phyloP scores from a whole-genome alignment of 1,139 yeast species.

The Geotrichum reessii region DNA sequence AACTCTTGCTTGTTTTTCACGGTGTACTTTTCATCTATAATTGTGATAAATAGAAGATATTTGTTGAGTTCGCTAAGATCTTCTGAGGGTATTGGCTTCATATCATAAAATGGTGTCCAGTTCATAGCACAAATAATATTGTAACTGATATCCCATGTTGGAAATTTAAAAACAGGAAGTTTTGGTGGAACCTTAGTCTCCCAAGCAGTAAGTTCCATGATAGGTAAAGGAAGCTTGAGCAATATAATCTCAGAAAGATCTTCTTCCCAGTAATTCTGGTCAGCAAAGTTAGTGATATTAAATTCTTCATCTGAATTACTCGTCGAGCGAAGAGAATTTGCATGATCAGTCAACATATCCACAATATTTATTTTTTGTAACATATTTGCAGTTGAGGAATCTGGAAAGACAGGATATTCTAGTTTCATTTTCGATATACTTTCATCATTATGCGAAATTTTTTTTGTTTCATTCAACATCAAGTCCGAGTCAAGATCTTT shows the following conservation, averaged over 20 bases:
- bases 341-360: too few species aligned
- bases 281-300: background rate
- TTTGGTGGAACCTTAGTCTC: background rate
- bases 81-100: background rate
- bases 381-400: too few species aligned
- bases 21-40: background rate
- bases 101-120: conserved; percentile 17
- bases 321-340: too few species aligned
- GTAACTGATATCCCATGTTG: conserved; percentile 16
- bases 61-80: background rate
- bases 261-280: conserved; percentile 5
- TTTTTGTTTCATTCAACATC: too few species aligned
- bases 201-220: background rate
- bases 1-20: background rate
- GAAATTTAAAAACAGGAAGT: conserved; percentile 8
- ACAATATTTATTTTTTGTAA: too few species aligned
- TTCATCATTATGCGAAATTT: too few species aligned
- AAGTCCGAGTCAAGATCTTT: too few species aligned
- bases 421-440: too few species aligned
- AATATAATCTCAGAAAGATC: background rate
- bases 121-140: conserved; percentile 9
- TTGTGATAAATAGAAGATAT: background rate
- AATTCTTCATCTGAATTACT: background rate
- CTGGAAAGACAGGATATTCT: too few species aligned
- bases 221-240: conserved; percentile 13